Percentiles rank a stretch among this genome's conserved stretches.
Conservation (phyloP, 2,329 filamentous ascomycete genomes). For the Aureobasidium zeae region DNA sequence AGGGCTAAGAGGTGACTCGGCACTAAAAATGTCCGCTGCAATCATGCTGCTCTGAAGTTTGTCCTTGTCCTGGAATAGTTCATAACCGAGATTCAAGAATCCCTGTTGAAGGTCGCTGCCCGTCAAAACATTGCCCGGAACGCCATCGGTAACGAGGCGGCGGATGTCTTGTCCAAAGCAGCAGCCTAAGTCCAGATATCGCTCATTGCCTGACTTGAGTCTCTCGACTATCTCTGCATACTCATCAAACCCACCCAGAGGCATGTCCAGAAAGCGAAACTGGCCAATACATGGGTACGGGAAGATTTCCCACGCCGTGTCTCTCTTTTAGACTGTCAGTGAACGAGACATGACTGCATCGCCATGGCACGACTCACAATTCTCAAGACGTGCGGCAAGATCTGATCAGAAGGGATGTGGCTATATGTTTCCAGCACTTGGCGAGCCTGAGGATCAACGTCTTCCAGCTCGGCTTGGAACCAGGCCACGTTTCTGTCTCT, state of each 20-base stretch:
- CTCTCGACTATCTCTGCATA: conserved; percentile 24
- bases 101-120: conserved; percentile 28
- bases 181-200: conserved; percentile 33
- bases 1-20: conserved; percentile 23
- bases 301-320: conserved; percentile 20
- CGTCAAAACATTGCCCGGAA: conserved; percentile 24
- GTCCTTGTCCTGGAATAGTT: conserved; percentile 31
- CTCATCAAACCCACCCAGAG: conserved; percentile 19
- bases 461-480: conserved; percentile 26
- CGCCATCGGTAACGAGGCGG: conserved; percentile 32
- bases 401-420: conserved; percentile 28
- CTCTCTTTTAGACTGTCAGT: conserved; percentile 17
- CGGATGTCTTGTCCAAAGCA: conserved; percentile 35
- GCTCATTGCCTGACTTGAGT: conserved; percentile 25
- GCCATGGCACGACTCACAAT: conserved; percentile 22
- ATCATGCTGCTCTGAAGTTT: conserved; percentile 28
- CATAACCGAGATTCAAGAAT: conserved; percentile 31
- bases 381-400: conserved; percentile 30
- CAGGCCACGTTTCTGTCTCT: conserved; percentile 19
- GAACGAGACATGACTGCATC: not conserved
- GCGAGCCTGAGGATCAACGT: conserved; percentile 25
- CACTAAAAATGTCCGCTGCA: conserved; percentile 28
- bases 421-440: conserved; percentile 34
- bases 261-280: conserved; percentile 20
- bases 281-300: conserved; percentile 21